Evolutionary conservation across 2,329 filamentous ascomycete species (phyloP).

Genomic region (Alternaria brassicae): DNA sequence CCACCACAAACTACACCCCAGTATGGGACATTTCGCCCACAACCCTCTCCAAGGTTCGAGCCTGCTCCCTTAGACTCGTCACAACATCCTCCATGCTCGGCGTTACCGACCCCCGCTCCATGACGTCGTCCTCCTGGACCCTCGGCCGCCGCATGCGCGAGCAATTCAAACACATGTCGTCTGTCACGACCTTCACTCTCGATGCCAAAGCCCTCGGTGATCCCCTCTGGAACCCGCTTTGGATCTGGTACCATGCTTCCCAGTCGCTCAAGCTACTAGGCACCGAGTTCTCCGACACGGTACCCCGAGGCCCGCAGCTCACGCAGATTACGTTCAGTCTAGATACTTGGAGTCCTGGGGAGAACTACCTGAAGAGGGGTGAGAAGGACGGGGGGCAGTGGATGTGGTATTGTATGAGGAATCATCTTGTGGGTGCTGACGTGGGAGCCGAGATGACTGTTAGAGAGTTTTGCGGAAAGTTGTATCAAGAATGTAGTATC

Average conservation of each 20-base stretch:
- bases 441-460: slow-evolving; percentile 30
- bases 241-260: slow-evolving; percentile 49
- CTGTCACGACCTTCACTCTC: slow-evolving; percentile 33
- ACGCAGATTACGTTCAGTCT: slow-evolving; percentile 44
- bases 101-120: slow-evolving; percentile 44
- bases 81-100: slow-evolving; percentile 48
- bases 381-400: slow-evolving; percentile 31
- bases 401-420: slow-evolving; percentile 45
- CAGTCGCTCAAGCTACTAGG: slow-evolving; percentile 46
- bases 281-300: slow-evolving; percentile 13
- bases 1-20: slow-evolving; percentile 6
- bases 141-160: slow-evolving; percentile 39
- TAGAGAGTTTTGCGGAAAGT: slow-evolving; percentile 39
- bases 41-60: slow-evolving; percentile 32
- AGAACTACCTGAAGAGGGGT: slow-evolving; percentile 43
- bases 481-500: slow-evolving; percentile 38
- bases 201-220: slow-evolving; percentile 47
- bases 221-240: slow-evolving; percentile 51
- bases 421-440: slow-evolving; percentile 36
- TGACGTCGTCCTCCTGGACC: slow-evolving; percentile 41
- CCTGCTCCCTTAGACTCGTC: slow-evolving; percentile 41
- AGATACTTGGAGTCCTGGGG: slow-evolving; percentile 47
- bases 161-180: slow-evolving; percentile 30
- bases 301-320: slow-evolving; percentile 28
- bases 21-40: slow-evolving; percentile 41